Conservation (phyloP, 169 alveolate species). For the Plasmodium ovale region DNA sequence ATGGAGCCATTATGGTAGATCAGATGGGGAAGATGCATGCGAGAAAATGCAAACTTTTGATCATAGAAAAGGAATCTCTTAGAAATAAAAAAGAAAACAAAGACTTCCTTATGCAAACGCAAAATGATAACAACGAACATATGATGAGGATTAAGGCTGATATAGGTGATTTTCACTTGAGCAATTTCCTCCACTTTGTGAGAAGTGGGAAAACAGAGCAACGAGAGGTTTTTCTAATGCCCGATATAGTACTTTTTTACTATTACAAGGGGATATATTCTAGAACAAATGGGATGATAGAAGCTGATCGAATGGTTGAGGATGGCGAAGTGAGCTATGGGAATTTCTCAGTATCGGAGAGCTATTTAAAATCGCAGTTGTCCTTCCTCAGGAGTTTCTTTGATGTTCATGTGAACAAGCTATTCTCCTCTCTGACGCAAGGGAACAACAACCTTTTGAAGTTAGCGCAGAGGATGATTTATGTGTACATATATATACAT, state of each 20-base stretch:
- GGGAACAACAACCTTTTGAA: conserved; percentile 40
- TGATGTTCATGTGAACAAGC: conserved; percentile 28
- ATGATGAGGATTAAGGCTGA: conserved; percentile 37
- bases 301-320: neutral
- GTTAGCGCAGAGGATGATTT: neutral
- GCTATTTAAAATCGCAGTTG: conserved; percentile 2
- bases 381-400: conserved; percentile 12
- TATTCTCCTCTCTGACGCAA: conserved; percentile 29
- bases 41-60: conserved; percentile 43
- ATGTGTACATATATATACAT: neutral
- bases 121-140: conserved; percentile 13
- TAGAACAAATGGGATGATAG: neutral
- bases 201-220: neutral
- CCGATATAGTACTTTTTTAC: conserved; percentile 34
- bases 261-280: conserved; percentile 28
- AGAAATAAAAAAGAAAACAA: conserved; percentile 67
- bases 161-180: conserved; percentile 30
- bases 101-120: conserved; percentile 55
- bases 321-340: neutral
- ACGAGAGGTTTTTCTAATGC: neutral
- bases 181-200: neutral
- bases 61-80: conserved; percentile 42
- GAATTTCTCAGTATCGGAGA: neutral
- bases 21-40: no score
- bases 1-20: no score